A percentile compares a stretch with the other conserved stretches of the same genome.
Evolutionary conservation across 257 asterid genomes (phyloP).

Genomic region (Solanum sitiens): DNA sequence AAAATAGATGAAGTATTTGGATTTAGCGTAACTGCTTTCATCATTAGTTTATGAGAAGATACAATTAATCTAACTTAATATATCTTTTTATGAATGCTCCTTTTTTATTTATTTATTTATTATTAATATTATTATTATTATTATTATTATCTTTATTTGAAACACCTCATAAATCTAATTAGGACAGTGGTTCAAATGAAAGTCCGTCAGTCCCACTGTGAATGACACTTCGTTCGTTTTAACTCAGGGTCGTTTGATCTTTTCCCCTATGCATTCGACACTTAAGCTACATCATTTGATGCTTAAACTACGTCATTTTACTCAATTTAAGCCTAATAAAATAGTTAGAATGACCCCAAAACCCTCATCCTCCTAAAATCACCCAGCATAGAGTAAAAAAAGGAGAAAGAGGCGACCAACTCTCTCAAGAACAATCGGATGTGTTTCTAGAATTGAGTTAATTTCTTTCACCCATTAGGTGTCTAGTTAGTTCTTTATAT

Average conservation of each 20-base stretch:
- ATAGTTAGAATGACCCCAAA: neutral
- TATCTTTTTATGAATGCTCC: neutral
- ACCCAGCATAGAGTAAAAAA: neutral
- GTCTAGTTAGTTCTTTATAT: too few species aligned
- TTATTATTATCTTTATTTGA: too few species aligned
- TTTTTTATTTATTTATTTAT: too few species aligned
- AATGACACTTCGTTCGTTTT: neutral
- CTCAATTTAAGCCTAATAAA: too few species aligned
- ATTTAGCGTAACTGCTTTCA: neutral
- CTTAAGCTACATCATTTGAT: neutral
- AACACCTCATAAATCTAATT: neutral
- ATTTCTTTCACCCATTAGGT: too few species aligned
- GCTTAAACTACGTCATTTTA: neutral
- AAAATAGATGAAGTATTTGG: neutral
- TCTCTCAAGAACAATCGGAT: neutral
- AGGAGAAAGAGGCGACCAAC: neutral
- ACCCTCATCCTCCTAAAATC: neutral
- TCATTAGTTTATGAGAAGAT: neutral
- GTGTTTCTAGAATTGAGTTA: too few species aligned
- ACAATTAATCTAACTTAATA: neutral
- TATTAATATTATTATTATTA: too few species aligned
- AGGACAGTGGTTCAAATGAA: neutral
- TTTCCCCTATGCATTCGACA: neutral
- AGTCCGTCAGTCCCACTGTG: fast-evolving
- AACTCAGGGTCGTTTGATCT: neutral